Percentiles rank a stretch among this genome's conserved stretches.
Evolutionary conservation across 2,329 filamentous ascomycete genomes (phyloP).

Genomic region (Hypoxylon sp.): DNA sequence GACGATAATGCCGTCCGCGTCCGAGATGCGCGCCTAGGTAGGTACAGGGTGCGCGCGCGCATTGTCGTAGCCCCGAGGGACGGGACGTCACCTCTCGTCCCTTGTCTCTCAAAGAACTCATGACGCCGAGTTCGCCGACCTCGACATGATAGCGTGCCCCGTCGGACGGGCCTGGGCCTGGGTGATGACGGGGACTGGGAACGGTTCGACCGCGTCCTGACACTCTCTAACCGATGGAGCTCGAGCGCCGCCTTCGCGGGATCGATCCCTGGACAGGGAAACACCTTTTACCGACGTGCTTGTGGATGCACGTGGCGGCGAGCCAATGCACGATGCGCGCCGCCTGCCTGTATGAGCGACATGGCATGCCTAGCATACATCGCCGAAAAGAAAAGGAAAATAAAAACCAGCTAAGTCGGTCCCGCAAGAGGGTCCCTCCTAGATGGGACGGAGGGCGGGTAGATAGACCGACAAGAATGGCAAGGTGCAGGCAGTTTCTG

Average conservation of each 20-base stretch:
- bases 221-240: background rate
- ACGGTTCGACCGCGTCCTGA: conserved; percentile 13
- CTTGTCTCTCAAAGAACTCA: too few species aligned
- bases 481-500: background rate
- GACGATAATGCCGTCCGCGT: conserved; percentile 2
- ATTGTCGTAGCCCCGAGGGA: conserved; percentile 7
- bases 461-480: background rate
- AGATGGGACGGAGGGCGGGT: background rate
- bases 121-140: conserved; percentile 2
- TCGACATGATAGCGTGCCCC: conserved; percentile 8
- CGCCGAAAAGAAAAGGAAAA: too few species aligned
- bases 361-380: too few species aligned
- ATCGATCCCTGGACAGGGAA: conserved; percentile 9
- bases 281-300: conserved; percentile 8
- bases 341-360: conserved; percentile 21
- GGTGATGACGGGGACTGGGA: conserved; percentile 14
- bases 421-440: conserved; percentile 13
- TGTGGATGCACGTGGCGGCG: conserved; percentile 25
- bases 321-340: conserved; percentile 14
- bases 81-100: too few species aligned
- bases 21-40: conserved; percentile 21
- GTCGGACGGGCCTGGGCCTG: too few species aligned
- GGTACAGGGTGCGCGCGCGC: too few species aligned
- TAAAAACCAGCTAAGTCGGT: conserved; percentile 1
- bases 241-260: conserved; percentile 2